These are phyloP conservation scores for Taphrina betulina DNA, from an alignment of 1,139 yeast genomes.

Conservation along the genomic window DNA sequence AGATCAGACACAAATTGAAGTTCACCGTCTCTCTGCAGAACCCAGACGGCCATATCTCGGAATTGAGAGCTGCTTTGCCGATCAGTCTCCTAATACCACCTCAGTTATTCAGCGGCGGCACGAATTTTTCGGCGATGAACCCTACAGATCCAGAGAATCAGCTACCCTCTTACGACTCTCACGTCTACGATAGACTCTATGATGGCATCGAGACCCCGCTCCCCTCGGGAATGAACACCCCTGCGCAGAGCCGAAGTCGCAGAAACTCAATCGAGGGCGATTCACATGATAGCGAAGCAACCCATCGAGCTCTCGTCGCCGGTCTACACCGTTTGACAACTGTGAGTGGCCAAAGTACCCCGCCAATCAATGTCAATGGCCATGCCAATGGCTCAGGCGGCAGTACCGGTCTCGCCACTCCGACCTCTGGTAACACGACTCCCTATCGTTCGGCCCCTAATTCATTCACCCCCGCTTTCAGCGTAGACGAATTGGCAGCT, in stretches of 20 bases:
- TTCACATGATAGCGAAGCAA: constrained; percentile 10
- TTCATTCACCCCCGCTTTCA: constrained; percentile 19
- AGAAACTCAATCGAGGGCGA: constrained; percentile 43
- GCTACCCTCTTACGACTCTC: constrained; percentile 85
- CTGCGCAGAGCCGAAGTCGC: constrained; percentile 42
- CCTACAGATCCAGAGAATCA: constrained; percentile 53
- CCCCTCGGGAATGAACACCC: constrained; percentile 56
- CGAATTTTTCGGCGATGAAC: constrained; percentile 34
- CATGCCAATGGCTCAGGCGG: constrained; percentile 1
- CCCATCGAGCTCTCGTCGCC: constrained; percentile 28
- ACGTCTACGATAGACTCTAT: constrained; percentile 83
- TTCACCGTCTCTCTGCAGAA: constrained; percentile 63
- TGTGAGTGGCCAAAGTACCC: constrained; percentile 9
- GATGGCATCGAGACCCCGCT: constrained; percentile 64
- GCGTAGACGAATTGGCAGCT: constrained; percentile 15
- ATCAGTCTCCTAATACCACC: constrained; percentile 72
- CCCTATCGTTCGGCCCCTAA: constrained; percentile 28
- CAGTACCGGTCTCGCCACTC: constrained; percentile 27
- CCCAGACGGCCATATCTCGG: constrained; percentile 75
- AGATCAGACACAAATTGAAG: constrained; percentile 69
- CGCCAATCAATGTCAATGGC: neutral
- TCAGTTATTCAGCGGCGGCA: constrained; percentile 56
- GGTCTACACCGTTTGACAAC: constrained; percentile 26
- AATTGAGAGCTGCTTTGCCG: constrained; percentile 73
- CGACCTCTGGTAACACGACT: constrained; percentile 20